A percentile compares a stretch with the other conserved stretches of the same genome.
Conservation (phyloP, 164 flowering plant species). For the Cinnamomum micranthum region DNA sequence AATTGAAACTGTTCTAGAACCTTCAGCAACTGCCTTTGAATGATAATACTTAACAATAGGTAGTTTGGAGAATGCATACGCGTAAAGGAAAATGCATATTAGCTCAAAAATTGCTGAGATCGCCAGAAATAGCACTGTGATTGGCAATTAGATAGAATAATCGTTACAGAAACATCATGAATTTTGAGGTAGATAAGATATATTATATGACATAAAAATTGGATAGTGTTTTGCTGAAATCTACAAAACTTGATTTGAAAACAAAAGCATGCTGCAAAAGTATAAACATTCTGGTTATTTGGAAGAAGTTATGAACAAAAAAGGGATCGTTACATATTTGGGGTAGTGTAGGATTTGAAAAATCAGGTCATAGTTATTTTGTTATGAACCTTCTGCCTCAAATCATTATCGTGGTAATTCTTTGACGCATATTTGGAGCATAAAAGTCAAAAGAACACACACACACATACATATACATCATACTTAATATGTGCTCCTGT, state of each 20-base stretch:
- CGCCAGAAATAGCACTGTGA: conserved; percentile 61
- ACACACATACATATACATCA: too few relatives aligned
- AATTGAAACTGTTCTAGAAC: conserved; percentile 71
- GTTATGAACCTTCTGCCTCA: neutral
- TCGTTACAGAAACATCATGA: too few relatives aligned
- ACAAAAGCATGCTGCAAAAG: neutral
- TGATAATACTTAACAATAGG: conserved; percentile 72
- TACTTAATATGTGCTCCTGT: too few relatives aligned
- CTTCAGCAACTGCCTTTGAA: conserved; percentile 73
- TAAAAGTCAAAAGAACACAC: neutral
- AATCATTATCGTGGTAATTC: too few relatives aligned
- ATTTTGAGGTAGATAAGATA: neutral
- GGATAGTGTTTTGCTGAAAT: neutral
- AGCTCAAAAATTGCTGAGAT: conserved; percentile 54
- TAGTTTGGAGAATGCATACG: conserved; percentile 57
- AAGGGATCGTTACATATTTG: neutral
- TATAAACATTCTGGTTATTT: neutral
- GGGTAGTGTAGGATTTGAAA: neutral
- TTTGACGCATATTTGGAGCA: neutral
- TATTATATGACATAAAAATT: too few relatives aligned
- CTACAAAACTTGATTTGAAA: neutral
- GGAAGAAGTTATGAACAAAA: neutral
- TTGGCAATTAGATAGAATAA: conserved; percentile 5
- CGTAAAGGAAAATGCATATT: conserved; percentile 59
- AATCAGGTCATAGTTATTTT: neutral